Evolutionary conservation across 345 rosid genomes (phyloP).

Genomic region (Eucalyptus melliodora): DNA sequence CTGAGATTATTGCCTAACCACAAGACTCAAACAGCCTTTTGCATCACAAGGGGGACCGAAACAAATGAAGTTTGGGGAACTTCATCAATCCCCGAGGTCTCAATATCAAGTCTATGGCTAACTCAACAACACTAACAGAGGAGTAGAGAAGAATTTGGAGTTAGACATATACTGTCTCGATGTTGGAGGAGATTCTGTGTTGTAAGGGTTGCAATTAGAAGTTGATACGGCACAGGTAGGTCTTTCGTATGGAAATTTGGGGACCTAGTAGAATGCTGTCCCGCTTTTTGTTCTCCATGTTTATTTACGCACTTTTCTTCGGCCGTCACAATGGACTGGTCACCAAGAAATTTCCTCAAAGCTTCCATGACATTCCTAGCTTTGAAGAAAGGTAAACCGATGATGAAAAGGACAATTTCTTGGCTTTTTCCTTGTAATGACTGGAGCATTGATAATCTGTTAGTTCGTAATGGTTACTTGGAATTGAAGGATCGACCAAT

Average conservation of each 20-base stretch:
- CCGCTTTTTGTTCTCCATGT: not conserved
- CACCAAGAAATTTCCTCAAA: not conserved
- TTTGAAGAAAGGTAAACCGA: not conserved
- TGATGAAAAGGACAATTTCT: not conserved
- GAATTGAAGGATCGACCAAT: not conserved
- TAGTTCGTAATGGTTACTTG: not conserved
- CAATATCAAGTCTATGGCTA: not conserved
- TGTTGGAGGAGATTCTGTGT: not conserved
- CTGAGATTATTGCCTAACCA: not conserved
- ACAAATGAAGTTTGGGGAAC: not conserved
- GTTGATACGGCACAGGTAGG: not conserved
- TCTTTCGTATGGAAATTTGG: not conserved
- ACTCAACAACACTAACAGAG: not conserved
- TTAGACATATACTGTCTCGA: not conserved
- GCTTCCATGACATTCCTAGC: not conserved
- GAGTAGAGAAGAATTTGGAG: not conserved
- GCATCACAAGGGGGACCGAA: not conserved
- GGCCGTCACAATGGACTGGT: not conserved
- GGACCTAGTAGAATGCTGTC: not conserved
- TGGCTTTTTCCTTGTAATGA: not conserved
- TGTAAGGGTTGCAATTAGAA: not conserved
- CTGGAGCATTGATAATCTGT: not conserved
- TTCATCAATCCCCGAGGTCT: not conserved
- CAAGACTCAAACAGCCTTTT: not conserved
- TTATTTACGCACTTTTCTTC: not conserved